Conservation (phyloP, 1,284 basidiomycete genomes). For the Boletus albobrunnescens region DNA sequence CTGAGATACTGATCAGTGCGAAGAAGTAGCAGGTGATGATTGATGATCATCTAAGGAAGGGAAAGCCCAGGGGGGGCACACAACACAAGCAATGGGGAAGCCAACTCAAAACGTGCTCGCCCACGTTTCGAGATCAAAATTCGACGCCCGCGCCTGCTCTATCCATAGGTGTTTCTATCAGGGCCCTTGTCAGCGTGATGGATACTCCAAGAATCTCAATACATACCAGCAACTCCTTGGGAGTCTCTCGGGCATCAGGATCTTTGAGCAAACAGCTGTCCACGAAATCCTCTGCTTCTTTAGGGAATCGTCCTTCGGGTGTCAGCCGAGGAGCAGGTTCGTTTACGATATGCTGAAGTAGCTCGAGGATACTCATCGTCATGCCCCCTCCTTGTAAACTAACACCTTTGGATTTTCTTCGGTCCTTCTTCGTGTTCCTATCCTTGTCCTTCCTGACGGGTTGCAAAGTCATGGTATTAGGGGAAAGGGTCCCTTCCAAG, state of each 20-base stretch:
- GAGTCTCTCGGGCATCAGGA: slow-evolving; percentile 69
- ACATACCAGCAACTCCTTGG: slow-evolving; percentile 77
- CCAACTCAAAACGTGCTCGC: slow-evolving; percentile 51
- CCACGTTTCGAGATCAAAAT: slow-evolving; percentile 61
- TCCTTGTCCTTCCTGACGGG: slow-evolving; percentile 36
- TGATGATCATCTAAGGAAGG: slow-evolving; percentile 23
- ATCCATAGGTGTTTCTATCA: slow-evolving; percentile 59
- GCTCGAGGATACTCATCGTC: slow-evolving; percentile 96
- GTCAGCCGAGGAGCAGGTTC: slow-evolving; percentile 86
- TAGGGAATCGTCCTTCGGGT: slow-evolving; percentile 65
- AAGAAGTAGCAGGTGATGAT: slow-evolving; percentile 26
- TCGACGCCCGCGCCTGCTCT: slow-evolving; percentile 43
- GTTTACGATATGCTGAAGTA: slow-evolving; percentile 97
- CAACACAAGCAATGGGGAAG: slow-evolving; percentile 16
- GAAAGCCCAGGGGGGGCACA: slow-evolving; percentile 11
- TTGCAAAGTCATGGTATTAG: slow-evolving; percentile 40
- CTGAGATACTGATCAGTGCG: slow-evolving; percentile 32
- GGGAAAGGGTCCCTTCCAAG: slow-evolving; percentile 66
- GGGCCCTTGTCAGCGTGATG: slow-evolving; percentile 5
- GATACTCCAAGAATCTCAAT: background rate
- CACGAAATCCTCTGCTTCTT: slow-evolving; percentile 72
- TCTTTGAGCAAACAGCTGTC: slow-evolving; percentile 85
- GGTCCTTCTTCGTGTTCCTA: slow-evolving; percentile 43
- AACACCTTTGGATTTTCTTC: slow-evolving; percentile 77
- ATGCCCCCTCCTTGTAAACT: slow-evolving; percentile 84